phyloP scores from a whole-genome alignment of 2,329 filamentous ascomycete species.

The Davidsoniella eucalypti region DNA sequence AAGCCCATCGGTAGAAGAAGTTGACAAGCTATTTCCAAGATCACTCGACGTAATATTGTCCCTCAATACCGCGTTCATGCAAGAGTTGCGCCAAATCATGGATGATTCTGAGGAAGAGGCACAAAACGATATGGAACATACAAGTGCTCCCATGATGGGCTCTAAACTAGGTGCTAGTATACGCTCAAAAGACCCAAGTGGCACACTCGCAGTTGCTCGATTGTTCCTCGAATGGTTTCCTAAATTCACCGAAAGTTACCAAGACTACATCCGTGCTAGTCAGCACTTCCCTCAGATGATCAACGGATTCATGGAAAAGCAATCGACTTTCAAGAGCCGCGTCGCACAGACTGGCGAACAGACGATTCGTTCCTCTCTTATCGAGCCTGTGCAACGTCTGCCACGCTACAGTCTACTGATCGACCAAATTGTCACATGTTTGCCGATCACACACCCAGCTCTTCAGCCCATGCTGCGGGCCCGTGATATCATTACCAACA shows the following conservation, averaged over 20 bases:
- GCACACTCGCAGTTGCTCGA: constrained; percentile 61
- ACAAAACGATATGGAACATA: constrained; percentile 53
- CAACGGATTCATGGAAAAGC: constrained; percentile 60
- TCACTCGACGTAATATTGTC: constrained; percentile 68
- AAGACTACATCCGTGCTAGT: constrained; percentile 82
- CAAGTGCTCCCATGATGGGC: constrained; percentile 25
- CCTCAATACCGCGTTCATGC: constrained; percentile 66
- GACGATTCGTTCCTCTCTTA: constrained; percentile 73
- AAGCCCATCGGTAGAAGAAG: constrained; percentile 54
- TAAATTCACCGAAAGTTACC: constrained; percentile 77
- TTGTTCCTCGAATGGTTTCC: constrained; percentile 85
- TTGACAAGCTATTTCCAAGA: constrained; percentile 64
- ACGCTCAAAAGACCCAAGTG: constrained; percentile 53
- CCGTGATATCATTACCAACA: constrained; percentile 85
- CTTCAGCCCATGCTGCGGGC: constrained; percentile 72
- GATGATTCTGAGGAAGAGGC: constrained; percentile 74
- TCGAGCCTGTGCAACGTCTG: constrained; percentile 88
- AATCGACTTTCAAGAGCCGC: constrained; percentile 66
- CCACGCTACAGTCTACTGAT: constrained; percentile 93
- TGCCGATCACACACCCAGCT: constrained; percentile 75
- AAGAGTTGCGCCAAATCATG: constrained; percentile 58
- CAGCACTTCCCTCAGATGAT: constrained; percentile 72
- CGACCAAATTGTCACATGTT: constrained; percentile 77
- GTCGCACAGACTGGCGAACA: constrained; percentile 80
- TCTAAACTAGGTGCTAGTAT: constrained; percentile 28